These are phyloP conservation scores for Cardamine occulta DNA, from an alignment of 345 rosid genomes.

Conservation along the genomic window DNA sequence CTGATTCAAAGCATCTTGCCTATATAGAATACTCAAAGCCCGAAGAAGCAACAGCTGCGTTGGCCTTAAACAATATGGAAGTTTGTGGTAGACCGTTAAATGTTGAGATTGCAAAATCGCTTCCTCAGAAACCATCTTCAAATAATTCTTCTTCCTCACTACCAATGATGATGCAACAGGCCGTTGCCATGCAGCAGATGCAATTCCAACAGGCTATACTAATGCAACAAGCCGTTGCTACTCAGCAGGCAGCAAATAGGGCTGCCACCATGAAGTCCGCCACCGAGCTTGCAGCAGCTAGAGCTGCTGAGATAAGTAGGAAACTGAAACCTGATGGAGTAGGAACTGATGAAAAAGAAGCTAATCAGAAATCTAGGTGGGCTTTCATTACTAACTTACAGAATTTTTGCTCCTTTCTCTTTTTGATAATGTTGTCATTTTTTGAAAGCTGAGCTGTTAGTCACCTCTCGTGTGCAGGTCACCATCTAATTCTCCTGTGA, in stretches of 20 bases:
- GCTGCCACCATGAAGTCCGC: conserved; percentile 99
- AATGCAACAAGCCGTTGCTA: conserved; percentile 93
- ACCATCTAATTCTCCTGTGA: conserved; percentile 56
- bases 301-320: conserved; percentile 95
- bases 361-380: conserved; percentile 67
- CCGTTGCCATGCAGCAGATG: conserved; percentile 98
- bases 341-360: conserved; percentile 62
- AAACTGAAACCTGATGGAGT: conserved; percentile 86
- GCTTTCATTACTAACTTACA: background rate
- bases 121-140: conserved; percentile 73
- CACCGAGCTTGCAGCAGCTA: conserved; percentile 93
- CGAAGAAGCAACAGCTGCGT: conserved; percentile 89
- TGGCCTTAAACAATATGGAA: conserved; percentile 90
- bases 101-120: conserved; percentile 94
- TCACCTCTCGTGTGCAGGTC: conserved; percentile 43
- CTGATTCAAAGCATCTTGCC: conserved; percentile 91
- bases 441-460: conserved; percentile 16
- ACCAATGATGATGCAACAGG: conserved; percentile 99
- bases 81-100: conserved; percentile 88
- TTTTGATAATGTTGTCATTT: background rate
- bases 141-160: conserved; percentile 70
- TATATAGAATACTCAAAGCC: conserved; percentile 86
- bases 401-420: background rate
- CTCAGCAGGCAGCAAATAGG: conserved; percentile 95
- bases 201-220: conserved; percentile 97